phyloP scores from a whole-genome alignment of 257 asterid genomes.

The Nicotiana tabacum region DNA sequence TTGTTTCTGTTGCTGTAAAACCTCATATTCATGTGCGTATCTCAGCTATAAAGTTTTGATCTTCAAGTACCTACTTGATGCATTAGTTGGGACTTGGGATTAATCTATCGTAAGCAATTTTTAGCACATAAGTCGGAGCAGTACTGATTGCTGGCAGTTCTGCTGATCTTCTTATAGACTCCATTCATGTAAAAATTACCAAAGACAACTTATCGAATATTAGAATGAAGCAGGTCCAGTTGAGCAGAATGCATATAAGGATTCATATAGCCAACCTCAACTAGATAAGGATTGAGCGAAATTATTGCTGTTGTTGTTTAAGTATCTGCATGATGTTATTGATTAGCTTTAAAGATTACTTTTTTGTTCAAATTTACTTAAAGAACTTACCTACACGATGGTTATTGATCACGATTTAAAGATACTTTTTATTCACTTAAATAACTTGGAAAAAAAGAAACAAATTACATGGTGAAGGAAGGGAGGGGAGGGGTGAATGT shows the following conservation, averaged over 20 bases:
- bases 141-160: background rate
- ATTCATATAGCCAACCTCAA: background rate
- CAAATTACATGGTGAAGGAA: background rate
- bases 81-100: background rate
- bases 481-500: background rate
- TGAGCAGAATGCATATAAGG: background rate
- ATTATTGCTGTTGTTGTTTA: background rate
- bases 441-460: background rate
- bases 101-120: background rate
- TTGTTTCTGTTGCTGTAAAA: background rate
- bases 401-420: background rate
- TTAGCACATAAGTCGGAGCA: background rate
- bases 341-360: too few species aligned
- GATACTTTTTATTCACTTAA: background rate
- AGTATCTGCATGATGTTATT: too few species aligned
- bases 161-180: background rate
- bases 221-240: background rate
- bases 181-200: background rate
- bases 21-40: background rate
- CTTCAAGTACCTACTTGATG: background rate
- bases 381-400: background rate
- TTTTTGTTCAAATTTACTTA: too few species aligned
- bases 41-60: background rate
- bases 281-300: background rate
- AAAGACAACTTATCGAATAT: background rate